phyloP scores from a whole-genome alignment of 176 grass and related monocot genomes.

The Puccinellia tenuiflora region DNA sequence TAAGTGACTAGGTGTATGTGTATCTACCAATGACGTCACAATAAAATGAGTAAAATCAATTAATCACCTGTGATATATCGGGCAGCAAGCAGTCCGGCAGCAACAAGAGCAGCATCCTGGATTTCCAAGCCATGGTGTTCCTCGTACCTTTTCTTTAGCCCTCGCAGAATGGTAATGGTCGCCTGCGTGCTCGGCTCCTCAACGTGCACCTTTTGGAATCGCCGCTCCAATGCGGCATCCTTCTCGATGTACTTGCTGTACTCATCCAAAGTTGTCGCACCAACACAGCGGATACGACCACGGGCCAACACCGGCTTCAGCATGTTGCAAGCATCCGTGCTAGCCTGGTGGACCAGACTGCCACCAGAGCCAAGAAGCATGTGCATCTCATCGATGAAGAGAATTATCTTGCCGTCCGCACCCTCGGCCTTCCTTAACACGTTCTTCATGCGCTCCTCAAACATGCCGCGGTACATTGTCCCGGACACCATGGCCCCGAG shows the following conservation, averaged over 20 bases:
- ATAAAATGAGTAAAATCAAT: too few species aligned
- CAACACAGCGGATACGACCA: constrained; percentile 25
- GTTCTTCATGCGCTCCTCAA: too few species aligned
- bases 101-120: not conserved
- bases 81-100: not conserved
- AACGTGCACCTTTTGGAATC: constrained; percentile 32
- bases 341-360: not conserved
- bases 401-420: not conserved
- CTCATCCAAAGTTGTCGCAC: constrained; percentile 19
- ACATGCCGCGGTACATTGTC: not conserved
- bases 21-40: too few species aligned
- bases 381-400: not conserved
- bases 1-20: too few species aligned
- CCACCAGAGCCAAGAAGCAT: not conserved
- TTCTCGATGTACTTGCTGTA: constrained; percentile 30
- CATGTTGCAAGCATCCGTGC: not conserved
- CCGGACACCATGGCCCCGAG: not conserved
- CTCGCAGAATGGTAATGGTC: constrained; percentile 13
- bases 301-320: constrained; percentile 26
- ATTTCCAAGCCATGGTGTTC: not conserved
- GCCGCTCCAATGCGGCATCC: constrained; percentile 16
- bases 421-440: too few species aligned
- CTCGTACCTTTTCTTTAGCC: not conserved
- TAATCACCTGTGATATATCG: not conserved
- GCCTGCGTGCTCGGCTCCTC: not conserved